These are phyloP conservation scores for Penstemon newberryi DNA, from an alignment of 257 asterid species.

Conservation along the genomic window DNA sequence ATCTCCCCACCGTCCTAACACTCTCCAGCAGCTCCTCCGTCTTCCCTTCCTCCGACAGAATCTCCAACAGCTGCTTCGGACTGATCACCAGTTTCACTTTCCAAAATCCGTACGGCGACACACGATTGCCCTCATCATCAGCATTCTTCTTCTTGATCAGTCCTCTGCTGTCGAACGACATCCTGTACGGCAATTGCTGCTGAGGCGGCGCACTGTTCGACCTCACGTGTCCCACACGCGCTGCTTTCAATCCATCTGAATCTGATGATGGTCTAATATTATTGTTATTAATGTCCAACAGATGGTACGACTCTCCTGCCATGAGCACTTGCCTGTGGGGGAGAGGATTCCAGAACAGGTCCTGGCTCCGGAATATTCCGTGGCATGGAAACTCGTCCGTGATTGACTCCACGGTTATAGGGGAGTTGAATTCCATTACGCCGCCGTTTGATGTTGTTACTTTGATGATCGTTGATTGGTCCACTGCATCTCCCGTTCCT, in stretches of 20 bases:
- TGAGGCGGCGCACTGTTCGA: conserved; percentile 57
- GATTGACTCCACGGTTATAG: conserved; percentile 64
- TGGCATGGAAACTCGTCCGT: conserved; percentile 82
- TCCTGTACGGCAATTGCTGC: conserved; percentile 51
- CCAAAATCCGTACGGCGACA: conserved; percentile 50
- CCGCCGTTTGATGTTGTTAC: conserved; percentile 71
- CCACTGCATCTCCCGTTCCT: conserved; percentile 47
- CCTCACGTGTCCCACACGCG: conserved; percentile 56
- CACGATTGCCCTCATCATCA: conserved; percentile 14
- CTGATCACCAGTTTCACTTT: conserved; percentile 81
- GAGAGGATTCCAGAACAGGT: conserved; percentile 81
- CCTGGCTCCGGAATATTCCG: conserved; percentile 70
- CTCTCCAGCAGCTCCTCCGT: conserved; percentile 88
- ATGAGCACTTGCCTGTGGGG: conserved; percentile 52
- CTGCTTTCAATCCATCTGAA: neutral
- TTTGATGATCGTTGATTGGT: conserved; percentile 36
- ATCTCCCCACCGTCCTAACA: conserved; percentile 80
- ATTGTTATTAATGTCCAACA: conserved; percentile 28
- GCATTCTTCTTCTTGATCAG: conserved; percentile 25
- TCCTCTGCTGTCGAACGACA: conserved; percentile 69
- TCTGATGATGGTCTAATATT: too few relatives aligned
- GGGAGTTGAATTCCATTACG: conserved; percentile 67
- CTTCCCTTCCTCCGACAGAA: conserved; percentile 62
- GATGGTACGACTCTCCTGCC: conserved; percentile 70
- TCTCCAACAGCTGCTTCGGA: conserved; percentile 68